phyloP scores from a whole-genome alignment of 257 asterid genomes.

The Gardenia jasminoides region DNA sequence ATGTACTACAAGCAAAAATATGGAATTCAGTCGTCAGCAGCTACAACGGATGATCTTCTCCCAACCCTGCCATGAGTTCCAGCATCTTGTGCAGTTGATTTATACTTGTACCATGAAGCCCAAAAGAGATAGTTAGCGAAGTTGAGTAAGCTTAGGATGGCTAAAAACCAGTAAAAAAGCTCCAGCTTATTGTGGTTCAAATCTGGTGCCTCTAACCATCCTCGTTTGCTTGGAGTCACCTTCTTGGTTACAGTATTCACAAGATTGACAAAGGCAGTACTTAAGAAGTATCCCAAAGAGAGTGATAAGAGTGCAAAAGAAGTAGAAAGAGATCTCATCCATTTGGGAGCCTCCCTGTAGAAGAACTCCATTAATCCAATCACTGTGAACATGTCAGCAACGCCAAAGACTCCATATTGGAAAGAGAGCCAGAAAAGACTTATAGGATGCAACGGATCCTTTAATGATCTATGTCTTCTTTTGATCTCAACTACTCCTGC shows the following conservation, averaged over 20 bases:
- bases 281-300: conserved; percentile 55
- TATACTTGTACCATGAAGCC: conserved; percentile 70
- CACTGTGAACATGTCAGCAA: conserved; percentile 67
- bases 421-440: conserved; percentile 64
- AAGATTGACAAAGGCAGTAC: conserved; percentile 51
- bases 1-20: background rate
- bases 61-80: background rate
- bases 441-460: conserved; percentile 32
- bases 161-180: conserved; percentile 60
- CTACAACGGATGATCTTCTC: background rate
- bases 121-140: conserved; percentile 54
- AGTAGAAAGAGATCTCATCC: conserved; percentile 73
- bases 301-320: conserved; percentile 61
- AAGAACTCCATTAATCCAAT: conserved; percentile 71
- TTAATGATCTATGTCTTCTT: conserved; percentile 37
- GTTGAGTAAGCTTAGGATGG: conserved; percentile 54
- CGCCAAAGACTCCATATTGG: conserved; percentile 66
- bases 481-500: conserved; percentile 46
- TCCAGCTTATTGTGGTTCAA: conserved; percentile 52
- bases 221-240: conserved; percentile 36
- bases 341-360: conserved; percentile 58
- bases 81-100: conserved; percentile 19
- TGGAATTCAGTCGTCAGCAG: background rate
- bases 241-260: conserved; percentile 44
- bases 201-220: conserved; percentile 58